Evolutionary conservation across 1,284 basidiomycete species (phyloP).

Genomic region (Rhodotorula mucilaginosa): DNA sequence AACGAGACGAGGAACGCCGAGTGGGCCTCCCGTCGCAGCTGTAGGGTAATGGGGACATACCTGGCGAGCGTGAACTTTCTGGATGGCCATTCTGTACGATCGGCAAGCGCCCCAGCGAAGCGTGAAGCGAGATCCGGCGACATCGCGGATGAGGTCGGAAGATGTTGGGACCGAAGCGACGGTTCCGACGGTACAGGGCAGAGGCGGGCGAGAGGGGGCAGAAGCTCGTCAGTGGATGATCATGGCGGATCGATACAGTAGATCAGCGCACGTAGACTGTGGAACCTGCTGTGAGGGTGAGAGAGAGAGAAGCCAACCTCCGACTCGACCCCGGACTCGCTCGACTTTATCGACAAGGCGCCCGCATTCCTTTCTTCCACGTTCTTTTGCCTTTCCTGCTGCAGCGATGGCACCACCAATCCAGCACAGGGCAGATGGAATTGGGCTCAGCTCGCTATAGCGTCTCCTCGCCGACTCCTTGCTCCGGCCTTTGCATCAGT

Average conservation of each 20-base stretch:
- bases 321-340: not conserved
- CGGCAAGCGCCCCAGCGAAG: no score
- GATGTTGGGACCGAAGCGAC: not conserved
- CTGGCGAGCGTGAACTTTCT: conserved; percentile 38
- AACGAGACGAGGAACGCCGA: not conserved
- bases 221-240: not conserved
- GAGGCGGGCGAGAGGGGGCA: not conserved
- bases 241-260: not conserved
- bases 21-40: not conserved
- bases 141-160: not conserved
- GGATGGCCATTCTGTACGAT: conserved; percentile 22
- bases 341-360: conserved; percentile 1
- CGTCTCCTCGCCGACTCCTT: not conserved
- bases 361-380: not conserved
- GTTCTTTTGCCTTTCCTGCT: not conserved
- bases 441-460: no score
- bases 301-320: not conserved
- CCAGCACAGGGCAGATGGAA: no score
- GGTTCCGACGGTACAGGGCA: not conserved
- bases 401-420: no score
- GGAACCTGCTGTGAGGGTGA: not conserved
- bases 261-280: no score
- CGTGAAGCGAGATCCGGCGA: not conserved
- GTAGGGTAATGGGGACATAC: not conserved
- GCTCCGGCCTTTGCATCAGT: not conserved